Conservation (phyloP, 2,329 filamentous ascomycete genomes). For the Curvularia verruculosa region DNA sequence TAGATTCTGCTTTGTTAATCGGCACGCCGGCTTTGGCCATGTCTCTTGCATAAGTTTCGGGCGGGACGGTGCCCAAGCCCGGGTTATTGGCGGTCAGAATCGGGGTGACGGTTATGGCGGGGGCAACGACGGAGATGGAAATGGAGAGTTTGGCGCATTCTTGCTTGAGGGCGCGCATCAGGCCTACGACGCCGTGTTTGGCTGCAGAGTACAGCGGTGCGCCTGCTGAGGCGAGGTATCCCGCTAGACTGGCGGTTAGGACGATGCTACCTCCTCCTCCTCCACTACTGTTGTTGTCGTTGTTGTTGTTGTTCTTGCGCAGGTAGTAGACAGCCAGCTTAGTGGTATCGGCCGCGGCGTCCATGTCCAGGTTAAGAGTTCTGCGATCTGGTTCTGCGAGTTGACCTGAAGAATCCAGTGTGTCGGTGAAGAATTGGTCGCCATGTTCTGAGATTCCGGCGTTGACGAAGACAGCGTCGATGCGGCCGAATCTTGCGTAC, state of each 20-base stretch:
- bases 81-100: slow-evolving; percentile 48
- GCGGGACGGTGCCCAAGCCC: slow-evolving; percentile 25
- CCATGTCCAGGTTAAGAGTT: slow-evolving; percentile 55
- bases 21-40: slow-evolving; percentile 55
- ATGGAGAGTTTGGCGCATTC: slow-evolving; percentile 56
- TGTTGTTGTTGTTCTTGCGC: slow-evolving; percentile 43
- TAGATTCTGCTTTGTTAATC: slow-evolving; percentile 54
- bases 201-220: slow-evolving; percentile 57
- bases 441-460: slow-evolving; percentile 57
- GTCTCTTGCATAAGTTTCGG: slow-evolving; percentile 51
- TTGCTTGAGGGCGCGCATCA: slow-evolving; percentile 58
- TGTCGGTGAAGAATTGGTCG: slow-evolving; percentile 58
- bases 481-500: slow-evolving; percentile 50
- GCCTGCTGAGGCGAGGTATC: slow-evolving; percentile 56
- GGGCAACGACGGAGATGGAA: slow-evolving; percentile 55
- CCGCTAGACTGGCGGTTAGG: slow-evolving; percentile 57
- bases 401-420: slow-evolving; percentile 49
- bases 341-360: slow-evolving; percentile 55
- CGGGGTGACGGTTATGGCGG: slow-evolving; percentile 57
- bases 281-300: no score
- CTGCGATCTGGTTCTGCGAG: slow-evolving; percentile 55
- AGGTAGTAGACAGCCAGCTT: slow-evolving; percentile 58
- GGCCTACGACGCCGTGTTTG: slow-evolving; percentile 59
- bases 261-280: slow-evolving; percentile 57
- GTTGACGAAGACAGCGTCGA: slow-evolving; percentile 58